Evolutionary conservation across 805 yeast genomes (phyloP), one percentile per base, ranked within the genome.

Genomic region (Monosporozyma aerobia): DNA sequence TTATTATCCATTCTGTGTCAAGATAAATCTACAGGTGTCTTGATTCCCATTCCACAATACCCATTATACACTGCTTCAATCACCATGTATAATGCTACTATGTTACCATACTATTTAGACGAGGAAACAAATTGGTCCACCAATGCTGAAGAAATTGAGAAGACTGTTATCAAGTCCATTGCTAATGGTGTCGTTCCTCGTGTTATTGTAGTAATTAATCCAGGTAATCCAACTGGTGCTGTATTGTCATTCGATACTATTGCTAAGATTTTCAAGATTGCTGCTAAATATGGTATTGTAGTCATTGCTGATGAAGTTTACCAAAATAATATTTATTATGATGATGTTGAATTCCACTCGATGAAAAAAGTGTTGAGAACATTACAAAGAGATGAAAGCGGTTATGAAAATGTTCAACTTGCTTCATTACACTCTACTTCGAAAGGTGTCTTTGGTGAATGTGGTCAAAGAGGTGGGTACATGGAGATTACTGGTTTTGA

Each of bases 401-500:
- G 81, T 9, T 92, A 81, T 69, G 77, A 77, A 47, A 75, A 81
- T 55, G 92, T 94, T 44, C 95, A 88, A 66, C 77, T 94, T 53
- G 97, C 95, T 1, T 90, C 98, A 1, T 72, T 94, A 59, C 98
- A 94, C 70, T 90, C 97, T n/a, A 90, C 95, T 40, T 92, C 98
- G 14, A 94, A 94, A 72, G 99, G 99, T 65, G 88, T 89, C 60
- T 79, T 87, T 59, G 99, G 99, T 54, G 99, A 94, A 72, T 94
- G 99, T 77, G 99, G 99, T 54, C 99, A 94, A 74, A 84, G 99
- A 73, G 99, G 98, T 61, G 99, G 99, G 6, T 94, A 92, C 74
- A 87, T 94, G 94, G 99, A 94, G 70, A 71, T 90, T 5, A 77
- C 85, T 8, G 96, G 97, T 0, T 87, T 94, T 69, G 73, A 76